Conservation (phyloP, 2,329 filamentous ascomycete species). For the Phoma sp. region DNA sequence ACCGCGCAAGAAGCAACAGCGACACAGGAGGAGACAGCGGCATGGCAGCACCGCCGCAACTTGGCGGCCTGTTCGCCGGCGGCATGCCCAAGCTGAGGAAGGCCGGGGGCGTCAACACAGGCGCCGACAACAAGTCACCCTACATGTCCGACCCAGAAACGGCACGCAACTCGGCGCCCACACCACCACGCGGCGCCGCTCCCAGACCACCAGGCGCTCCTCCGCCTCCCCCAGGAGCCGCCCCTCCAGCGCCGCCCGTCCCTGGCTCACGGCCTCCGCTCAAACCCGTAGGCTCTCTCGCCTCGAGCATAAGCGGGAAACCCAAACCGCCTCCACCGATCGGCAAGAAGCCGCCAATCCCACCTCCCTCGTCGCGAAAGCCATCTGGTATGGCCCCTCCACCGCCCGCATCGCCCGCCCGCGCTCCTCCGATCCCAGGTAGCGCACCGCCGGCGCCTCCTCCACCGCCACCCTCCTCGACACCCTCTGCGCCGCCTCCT, state of each 20-base stretch:
- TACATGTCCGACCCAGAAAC: conserved; percentile 81
- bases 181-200: conserved; percentile 59
- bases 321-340: conserved; percentile 76
- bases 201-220: conserved; percentile 55
- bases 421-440: conserved; percentile 46
- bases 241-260: conserved; percentile 51
- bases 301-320: conserved; percentile 63
- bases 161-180: conserved; percentile 55
- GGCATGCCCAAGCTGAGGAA: conserved; percentile 96
- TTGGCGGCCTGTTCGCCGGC: conserved; percentile 87
- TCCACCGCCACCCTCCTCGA: conserved; percentile 47
- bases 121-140: conserved; percentile 68
- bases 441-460: conserved; percentile 44
- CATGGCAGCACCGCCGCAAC: conserved; percentile 66
- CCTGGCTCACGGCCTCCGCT: conserved; percentile 64
- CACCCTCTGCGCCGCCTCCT: conserved; percentile 52
- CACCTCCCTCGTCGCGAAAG: conserved; percentile 63
- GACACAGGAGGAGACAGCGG: conserved; percentile 60
- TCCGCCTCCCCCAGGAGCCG: conserved; percentile 36
- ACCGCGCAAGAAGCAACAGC: conserved; percentile 80
- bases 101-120: conserved; percentile 68
- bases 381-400: conserved; percentile 57
- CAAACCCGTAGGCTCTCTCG: conserved; percentile 65
- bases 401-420: conserved; percentile 52
- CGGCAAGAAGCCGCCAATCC: conserved; percentile 73